Evolutionary conservation across 305 asterid genomes (phyloP).

Genomic region (Solanum hybrid): DNA sequence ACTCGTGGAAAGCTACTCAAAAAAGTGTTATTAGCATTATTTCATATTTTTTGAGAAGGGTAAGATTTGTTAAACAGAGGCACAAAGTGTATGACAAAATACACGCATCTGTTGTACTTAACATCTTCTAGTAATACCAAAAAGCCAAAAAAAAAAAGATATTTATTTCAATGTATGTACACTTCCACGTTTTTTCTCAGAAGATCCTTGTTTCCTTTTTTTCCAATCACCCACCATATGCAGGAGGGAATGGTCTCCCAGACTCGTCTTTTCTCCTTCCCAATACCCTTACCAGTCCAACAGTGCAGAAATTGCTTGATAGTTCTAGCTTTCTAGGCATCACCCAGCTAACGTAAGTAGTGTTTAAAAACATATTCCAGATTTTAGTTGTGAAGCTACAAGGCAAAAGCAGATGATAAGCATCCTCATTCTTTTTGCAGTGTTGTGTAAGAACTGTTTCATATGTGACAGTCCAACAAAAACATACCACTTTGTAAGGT

Average conservation of each 20-base stretch:
- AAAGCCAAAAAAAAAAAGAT: not conserved
- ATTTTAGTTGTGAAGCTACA: not conserved
- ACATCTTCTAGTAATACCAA: not conserved
- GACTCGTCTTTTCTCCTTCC: not conserved
- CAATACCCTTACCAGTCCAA: not conserved
- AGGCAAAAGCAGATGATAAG: not conserved
- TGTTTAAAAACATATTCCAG: not conserved
- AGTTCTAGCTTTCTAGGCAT: not conserved
- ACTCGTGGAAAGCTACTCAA: not conserved
- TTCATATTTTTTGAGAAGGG: not conserved
- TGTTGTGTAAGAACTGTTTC: not conserved
- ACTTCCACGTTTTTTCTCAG: no score
- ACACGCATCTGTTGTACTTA: not conserved
- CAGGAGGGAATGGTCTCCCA: not conserved
- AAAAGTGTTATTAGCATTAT: not conserved
- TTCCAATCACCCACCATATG: not conserved
- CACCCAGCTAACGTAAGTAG: not conserved
- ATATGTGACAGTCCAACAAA: not conserved
- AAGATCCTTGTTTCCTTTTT: not conserved
- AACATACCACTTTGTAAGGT: not conserved
- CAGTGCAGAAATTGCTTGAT: not conserved
- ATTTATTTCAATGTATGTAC: no score
- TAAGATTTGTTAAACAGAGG: not conserved
- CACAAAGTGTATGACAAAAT: not conserved
- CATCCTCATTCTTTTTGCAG: not conserved